Percentiles rank a stretch among this genome's conserved stretches.
These are phyloP conservation scores for Chimonanthus salicifolius DNA, from an alignment of 164 flowering plant species.

Conservation along the genomic window DNA sequence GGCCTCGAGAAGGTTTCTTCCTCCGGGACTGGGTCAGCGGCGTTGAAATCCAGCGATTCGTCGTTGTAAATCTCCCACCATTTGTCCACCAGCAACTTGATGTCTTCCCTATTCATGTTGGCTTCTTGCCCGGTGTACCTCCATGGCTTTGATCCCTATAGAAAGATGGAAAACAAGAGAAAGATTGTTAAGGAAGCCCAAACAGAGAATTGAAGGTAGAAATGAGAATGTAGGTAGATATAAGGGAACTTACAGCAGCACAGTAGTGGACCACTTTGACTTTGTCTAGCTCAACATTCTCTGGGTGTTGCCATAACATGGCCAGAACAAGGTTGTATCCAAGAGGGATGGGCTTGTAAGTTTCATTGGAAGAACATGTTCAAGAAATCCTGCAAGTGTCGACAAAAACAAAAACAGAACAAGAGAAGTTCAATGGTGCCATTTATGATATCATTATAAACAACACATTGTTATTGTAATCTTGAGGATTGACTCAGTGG, in stretches of 20 bases:
- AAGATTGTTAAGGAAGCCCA: constrained; percentile 28
- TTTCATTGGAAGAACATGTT: constrained; percentile 51
- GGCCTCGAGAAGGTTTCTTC: constrained; percentile 21
- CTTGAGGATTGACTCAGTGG: too few relatives aligned
- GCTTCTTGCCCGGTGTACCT: constrained; percentile 54
- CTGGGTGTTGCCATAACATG: constrained; percentile 61
- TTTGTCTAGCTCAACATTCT: constrained; percentile 31
- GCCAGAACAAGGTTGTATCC: constrained; percentile 50
- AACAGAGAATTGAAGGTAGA: constrained; percentile 1
- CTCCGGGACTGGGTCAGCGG: constrained; percentile 6
- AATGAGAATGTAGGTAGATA: neutral
- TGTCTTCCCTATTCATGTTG: constrained; percentile 59
- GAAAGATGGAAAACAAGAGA: constrained; percentile 8
- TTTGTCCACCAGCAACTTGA: constrained; percentile 49
- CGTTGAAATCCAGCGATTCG: constrained; percentile 37
- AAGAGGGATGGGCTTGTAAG: constrained; percentile 42
- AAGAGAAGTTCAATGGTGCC: too few relatives aligned
- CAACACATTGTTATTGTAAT: too few relatives aligned
- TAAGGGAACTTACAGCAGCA: constrained; percentile 35
- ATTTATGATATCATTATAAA: too few relatives aligned
- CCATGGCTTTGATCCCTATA: constrained; percentile 60
- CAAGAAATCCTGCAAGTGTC: constrained; percentile 47
- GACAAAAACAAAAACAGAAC: neutral
- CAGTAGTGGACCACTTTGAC: constrained; percentile 63
- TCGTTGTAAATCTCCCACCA: constrained; percentile 61